Conservation (phyloP, 352 stramenopile genomes). For the Globisporangium yorkense region DNA sequence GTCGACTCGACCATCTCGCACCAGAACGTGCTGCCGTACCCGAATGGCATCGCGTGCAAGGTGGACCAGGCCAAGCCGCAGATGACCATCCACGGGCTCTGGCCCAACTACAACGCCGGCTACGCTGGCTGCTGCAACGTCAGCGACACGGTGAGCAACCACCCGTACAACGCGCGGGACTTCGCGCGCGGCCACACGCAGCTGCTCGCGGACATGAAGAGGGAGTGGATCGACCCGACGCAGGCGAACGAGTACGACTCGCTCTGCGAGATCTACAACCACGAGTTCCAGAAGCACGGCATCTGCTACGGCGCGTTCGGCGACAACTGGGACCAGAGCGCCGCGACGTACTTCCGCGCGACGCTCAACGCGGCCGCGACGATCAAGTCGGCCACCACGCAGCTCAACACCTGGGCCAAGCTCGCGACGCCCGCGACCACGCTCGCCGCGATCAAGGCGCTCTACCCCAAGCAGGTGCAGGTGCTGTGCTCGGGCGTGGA, state of each 20-base stretch:
- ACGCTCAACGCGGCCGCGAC: conserved; percentile 23
- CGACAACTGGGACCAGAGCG: conserved; percentile 47
- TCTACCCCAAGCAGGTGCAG: conserved; percentile 17
- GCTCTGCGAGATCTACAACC: conserved; percentile 80
- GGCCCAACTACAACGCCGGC: conserved; percentile 68
- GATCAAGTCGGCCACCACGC: conserved; percentile 8
- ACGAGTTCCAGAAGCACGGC: conserved; percentile 87
- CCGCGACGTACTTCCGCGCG: conserved; percentile 64
- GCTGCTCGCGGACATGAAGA: conserved; percentile 48
- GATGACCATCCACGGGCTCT: conserved; percentile 72
- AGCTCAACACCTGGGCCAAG: conserved; percentile 16
- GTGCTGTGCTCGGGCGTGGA: conserved; percentile 18
- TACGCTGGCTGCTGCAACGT: conserved; percentile 70
- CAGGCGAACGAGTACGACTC: conserved; percentile 20
- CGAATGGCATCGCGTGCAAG: conserved; percentile 38
- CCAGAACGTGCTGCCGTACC: conserved; percentile 63
- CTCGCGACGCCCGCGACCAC: conserved; percentile 5
- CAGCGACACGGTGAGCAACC: conserved; percentile 39
- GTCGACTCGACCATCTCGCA: conserved; percentile 75
- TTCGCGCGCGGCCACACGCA: conserved; percentile 41
- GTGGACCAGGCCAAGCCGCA: conserved; percentile 25
- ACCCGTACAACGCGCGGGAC: conserved; percentile 37
- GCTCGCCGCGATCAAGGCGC: conserved; percentile 5
- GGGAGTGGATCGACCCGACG: conserved; percentile 45
- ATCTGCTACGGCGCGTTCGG: conserved; percentile 73